Base-by-base conservation (phyloP, 2,329 filamentous ascomycete species). In the Talaromyces marneffei region DNA sequence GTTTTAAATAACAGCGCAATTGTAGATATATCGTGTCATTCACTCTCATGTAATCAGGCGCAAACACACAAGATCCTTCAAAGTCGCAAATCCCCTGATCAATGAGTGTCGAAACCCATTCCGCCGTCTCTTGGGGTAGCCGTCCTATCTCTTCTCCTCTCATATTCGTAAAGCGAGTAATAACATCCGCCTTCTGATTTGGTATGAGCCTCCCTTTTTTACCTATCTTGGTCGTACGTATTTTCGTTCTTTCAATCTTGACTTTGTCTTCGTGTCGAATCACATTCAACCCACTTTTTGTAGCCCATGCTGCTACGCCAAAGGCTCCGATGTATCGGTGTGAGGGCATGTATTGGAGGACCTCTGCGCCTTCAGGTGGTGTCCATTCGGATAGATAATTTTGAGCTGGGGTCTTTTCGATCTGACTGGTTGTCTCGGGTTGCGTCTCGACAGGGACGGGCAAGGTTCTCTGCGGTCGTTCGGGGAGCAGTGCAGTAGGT, bases 11-110 rank as follows among this genome's bases (percentile, higher is more conserved):
- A 70, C 89, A 94, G 59, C 84, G 83, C 48, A 99, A 76, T 72
- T 99, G 94, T 6, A 99, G 75, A 68, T 93, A 96, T n/a, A 99
- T 83, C 0, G 92, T 97, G 69, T 99, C 94, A 69, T 96, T 96
- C 8, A 92, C 94, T 55, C 90, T 83, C 53, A 97, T 76, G 52
- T 85, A 82, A 60, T 97, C 93, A 0, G 92, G 92, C 0, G 90
- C 90, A 73, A 90, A 97, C 1, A 99, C 91, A 69, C 92, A 96
- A 12, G 84, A 86, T 5, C 90, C 94, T 66, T 96, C 90, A 64
- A 99, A 96, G 23, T 79, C 84, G 78, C 92, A 97, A 3, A 97
- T 83, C 33, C 89, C 88, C 72, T 97, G 92, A 70, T 99, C 94
- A 57, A 97, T 86, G 66, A 99, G 77, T 0, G 92, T 88, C 3